These are phyloP conservation scores for Miscanthus lutarioriparius DNA, from an alignment of 176 grass and related monocot genomes.

Conservation along the genomic window DNA sequence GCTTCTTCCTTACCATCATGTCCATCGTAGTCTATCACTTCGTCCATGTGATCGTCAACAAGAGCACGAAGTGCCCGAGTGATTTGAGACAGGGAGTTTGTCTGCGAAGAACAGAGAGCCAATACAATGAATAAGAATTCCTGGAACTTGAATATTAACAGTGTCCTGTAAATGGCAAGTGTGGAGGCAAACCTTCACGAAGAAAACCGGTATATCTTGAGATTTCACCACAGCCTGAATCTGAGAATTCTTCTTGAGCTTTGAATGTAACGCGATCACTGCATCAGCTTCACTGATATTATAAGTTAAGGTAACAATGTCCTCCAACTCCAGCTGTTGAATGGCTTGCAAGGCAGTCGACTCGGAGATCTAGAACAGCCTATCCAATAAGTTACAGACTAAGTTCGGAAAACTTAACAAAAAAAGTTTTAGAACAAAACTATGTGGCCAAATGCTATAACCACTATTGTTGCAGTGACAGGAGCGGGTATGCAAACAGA, in stretches of 20 bases:
- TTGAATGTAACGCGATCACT: slow-evolving; percentile 72
- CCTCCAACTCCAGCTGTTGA: slow-evolving; percentile 69
- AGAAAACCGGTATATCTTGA: slow-evolving; percentile 70
- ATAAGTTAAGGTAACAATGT: slow-evolving; percentile 58
- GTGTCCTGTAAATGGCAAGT: not conserved
- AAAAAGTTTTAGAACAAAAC: not conserved
- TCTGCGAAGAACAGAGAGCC: slow-evolving; percentile 35
- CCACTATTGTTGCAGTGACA: not conserved
- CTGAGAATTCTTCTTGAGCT: slow-evolving; percentile 86
- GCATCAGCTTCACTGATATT: slow-evolving; percentile 78
- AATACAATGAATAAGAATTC: not conserved
- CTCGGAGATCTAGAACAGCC: slow-evolving; percentile 89
- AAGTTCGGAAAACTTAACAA: slow-evolving; percentile 29
- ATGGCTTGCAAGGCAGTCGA: slow-evolving; percentile 67
- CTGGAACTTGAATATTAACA: not conserved
- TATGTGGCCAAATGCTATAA: not conserved
- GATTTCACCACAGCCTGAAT: slow-evolving; percentile 69
- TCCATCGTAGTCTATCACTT: slow-evolving; percentile 39
- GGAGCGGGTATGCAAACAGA: not conserved
- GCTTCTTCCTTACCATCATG: slow-evolving; percentile 42
- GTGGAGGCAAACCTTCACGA: slow-evolving; percentile 53
- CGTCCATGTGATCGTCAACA: slow-evolving; percentile 47
- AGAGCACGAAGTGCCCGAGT: slow-evolving; percentile 68
- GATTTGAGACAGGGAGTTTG: slow-evolving; percentile 70
- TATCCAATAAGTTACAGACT: slow-evolving; percentile 65